Conservation (phyloP, 768 basidiomycete genomes). For the Mycena vulgaris region DNA sequence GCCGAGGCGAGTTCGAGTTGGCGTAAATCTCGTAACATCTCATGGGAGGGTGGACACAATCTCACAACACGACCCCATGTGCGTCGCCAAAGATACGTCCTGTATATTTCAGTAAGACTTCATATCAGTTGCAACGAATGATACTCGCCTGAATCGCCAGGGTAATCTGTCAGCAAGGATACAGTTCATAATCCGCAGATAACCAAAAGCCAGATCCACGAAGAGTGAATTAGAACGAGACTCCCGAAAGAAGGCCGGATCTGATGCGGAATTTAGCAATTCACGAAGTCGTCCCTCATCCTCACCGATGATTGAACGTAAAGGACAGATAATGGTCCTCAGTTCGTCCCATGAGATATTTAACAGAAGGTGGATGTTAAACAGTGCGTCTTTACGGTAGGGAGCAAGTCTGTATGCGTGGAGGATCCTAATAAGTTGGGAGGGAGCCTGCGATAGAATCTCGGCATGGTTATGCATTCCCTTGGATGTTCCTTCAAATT, state of each 20-base stretch:
- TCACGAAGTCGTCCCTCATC: neutral
- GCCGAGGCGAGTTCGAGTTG: neutral
- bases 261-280: neutral
- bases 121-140: neutral
- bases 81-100: neutral
- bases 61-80: neutral
- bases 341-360: too few species aligned
- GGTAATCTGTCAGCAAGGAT: neutral
- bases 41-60: neutral
- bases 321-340: too few species aligned
- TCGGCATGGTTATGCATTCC: neutral
- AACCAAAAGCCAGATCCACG: neutral
- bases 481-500: neutral
- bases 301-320: neutral
- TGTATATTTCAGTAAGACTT: neutral
- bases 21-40: neutral
- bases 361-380: too few species aligned
- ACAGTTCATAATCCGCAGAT: neutral
- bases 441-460: neutral
- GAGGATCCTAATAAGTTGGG: neutral
- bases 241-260: neutral
- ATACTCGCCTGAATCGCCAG: neutral
- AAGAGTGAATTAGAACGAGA: neutral
- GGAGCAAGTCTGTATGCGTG: neutral
- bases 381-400: too few species aligned